These are phyloP conservation scores for Scleroderma citrinum DNA, from an alignment of 768 basidiomycete genomes.

Conservation along the genomic window DNA sequence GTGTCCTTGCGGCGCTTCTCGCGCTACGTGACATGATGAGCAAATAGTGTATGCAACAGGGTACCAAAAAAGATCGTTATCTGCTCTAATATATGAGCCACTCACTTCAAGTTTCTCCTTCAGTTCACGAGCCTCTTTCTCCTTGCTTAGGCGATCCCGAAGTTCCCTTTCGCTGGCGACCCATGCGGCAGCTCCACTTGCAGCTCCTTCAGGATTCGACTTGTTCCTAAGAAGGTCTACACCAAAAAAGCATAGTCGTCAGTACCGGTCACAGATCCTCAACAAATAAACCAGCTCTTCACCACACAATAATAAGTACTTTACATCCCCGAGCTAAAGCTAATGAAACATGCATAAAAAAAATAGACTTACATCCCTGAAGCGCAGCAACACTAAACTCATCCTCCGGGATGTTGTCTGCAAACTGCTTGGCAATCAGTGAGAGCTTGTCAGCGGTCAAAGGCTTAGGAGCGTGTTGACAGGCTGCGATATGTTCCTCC, in stretches of 20 bases:
- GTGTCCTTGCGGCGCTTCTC: slow-evolving; percentile 41
- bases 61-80: slow-evolving; percentile 14
- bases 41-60: neutral
- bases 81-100: slow-evolving; percentile 15
- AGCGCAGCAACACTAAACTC: slow-evolving; percentile 87
- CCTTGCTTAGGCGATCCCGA: slow-evolving; percentile 63
- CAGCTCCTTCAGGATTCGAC: slow-evolving; percentile 71
- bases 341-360: slow-evolving; percentile 9
- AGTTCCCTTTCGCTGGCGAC: slow-evolving; percentile 70
- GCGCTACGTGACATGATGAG: slow-evolving; percentile 25
- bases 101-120: slow-evolving; percentile 64
- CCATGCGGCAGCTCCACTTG: slow-evolving; percentile 63
- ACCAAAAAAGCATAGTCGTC: slow-evolving; percentile 10
- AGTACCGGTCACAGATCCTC: slow-evolving; percentile 18
- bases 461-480: slow-evolving; percentile 59
- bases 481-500: slow-evolving; percentile 51
- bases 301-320: slow-evolving; percentile 10
- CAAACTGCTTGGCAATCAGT: slow-evolving; percentile 70
- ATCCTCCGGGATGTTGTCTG: slow-evolving; percentile 75
- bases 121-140: slow-evolving; percentile 65
- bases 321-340: slow-evolving; percentile 6
- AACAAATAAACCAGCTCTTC: slow-evolving; percentile 16
- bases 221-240: slow-evolving; percentile 81
- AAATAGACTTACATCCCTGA: slow-evolving; percentile 71
- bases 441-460: slow-evolving; percentile 60